A percentile compares a stretch with the other conserved stretches of the same genome.
Evolutionary conservation across 2,329 filamentous ascomycete genomes (phyloP).

Genomic region (Chaetomium strumarium): DNA sequence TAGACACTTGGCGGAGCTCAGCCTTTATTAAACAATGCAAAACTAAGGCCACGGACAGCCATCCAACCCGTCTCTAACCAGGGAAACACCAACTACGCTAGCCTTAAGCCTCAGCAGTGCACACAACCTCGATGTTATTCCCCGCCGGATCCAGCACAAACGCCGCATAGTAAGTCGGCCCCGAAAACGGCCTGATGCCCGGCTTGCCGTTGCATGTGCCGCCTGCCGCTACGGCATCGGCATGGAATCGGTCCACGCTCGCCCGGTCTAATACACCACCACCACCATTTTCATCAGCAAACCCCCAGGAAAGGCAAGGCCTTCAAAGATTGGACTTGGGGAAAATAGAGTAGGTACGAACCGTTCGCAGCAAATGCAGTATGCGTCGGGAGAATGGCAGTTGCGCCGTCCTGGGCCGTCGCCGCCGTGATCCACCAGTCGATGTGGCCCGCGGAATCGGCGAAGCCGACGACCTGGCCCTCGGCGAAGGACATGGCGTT

Average conservation of each 20-base stretch:
- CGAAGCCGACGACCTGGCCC: constrained; percentile 27
- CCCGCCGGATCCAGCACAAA: constrained; percentile 46
- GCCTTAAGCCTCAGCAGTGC: not conserved
- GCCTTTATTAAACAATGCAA: too few relatives aligned
- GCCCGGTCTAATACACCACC: constrained; percentile 33
- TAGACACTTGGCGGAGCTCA: too few relatives aligned
- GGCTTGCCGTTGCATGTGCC: constrained; percentile 45
- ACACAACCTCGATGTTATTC: constrained; percentile 45
- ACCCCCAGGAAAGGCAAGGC: not conserved
- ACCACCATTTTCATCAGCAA: not conserved
- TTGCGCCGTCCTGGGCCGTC: not conserved
- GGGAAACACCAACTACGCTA: too few relatives aligned
- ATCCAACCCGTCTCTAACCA: not conserved
- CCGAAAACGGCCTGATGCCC: constrained; percentile 39
- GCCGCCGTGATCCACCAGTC: constrained; percentile 29
- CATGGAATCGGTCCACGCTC: constrained; percentile 41
- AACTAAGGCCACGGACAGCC: too few relatives aligned
- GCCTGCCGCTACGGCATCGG: constrained; percentile 38
- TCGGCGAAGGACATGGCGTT: constrained; percentile 27
- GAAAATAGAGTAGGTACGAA: constrained; percentile 15
- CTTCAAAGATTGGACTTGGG: not conserved
- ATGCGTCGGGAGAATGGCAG: constrained; percentile 20
- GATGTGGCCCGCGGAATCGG: constrained; percentile 20
- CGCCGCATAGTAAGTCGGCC: constrained; percentile 43
- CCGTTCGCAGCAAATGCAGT: constrained; percentile 31